These are phyloP conservation scores for Thalassiosira mediterranea DNA, from an alignment of 352 stramenopile species.

Conservation along the genomic window DNA sequence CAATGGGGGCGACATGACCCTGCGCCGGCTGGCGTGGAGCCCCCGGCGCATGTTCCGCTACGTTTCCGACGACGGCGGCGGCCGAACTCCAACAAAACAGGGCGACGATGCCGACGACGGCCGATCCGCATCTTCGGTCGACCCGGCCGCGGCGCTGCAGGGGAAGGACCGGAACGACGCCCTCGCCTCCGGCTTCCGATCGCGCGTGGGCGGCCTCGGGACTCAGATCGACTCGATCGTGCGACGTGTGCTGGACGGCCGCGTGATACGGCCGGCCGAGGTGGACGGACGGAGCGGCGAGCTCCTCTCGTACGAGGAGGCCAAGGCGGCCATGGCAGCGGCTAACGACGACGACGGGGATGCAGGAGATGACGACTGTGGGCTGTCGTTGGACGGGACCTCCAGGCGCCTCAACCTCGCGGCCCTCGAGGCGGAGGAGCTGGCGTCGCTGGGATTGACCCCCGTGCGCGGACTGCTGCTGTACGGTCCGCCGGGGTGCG, in stretches of 20 bases:
- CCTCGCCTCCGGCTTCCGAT: conserved; percentile 50
- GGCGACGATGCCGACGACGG: neutral
- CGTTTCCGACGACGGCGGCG: conserved; percentile 10
- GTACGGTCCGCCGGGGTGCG: conserved; percentile 86
- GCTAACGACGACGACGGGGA: neutral
- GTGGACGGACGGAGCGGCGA: conserved; percentile 38
- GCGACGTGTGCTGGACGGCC: conserved; percentile 68
- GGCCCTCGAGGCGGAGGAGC: conserved; percentile 55
- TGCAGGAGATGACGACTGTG: conserved; percentile 5
- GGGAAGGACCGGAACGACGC: conserved; percentile 49
- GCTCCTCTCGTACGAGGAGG: conserved; percentile 37
- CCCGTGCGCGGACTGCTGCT: conserved; percentile 96
- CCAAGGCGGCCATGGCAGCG: conserved; percentile 2
- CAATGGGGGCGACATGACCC: conserved; percentile 35
- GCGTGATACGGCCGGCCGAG: conserved; percentile 48
- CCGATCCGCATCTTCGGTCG: neutral
- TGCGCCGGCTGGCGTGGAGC: conserved; percentile 43
- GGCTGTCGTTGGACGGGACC: conserved; percentile 40
- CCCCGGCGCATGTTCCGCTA: conserved; percentile 52
- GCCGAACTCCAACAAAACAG: neutral
- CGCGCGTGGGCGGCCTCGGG: conserved; percentile 58
- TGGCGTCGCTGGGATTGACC: conserved; percentile 92
- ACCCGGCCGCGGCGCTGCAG: conserved; percentile 20
- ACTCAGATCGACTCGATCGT: conserved; percentile 74
- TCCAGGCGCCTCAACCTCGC: conserved; percentile 45